A percentile compares a stretch with the other conserved stretches of the same genome.
Conservation (phyloP, 345 rosid species). For the Dimocarpus longan region DNA sequence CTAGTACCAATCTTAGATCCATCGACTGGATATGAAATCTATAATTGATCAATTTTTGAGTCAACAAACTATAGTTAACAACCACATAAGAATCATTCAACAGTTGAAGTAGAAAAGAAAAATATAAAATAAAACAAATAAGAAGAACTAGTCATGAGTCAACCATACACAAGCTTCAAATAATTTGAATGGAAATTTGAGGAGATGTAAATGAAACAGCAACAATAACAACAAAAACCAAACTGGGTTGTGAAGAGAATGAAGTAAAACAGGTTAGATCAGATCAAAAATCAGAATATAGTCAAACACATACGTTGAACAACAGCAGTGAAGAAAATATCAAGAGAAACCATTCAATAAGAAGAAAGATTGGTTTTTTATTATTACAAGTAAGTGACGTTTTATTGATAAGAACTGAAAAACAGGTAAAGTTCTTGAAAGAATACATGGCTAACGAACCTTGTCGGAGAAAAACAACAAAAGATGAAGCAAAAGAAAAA, state of each 20-base stretch:
- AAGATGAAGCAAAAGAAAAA: neutral
- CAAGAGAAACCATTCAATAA: neutral
- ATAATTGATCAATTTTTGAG: neutral
- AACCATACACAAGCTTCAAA: neutral
- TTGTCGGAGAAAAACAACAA: neutral
- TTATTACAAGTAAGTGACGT: too few species aligned
- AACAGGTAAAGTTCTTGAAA: neutral
- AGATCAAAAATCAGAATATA: neutral
- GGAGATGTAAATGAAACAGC: too few species aligned
- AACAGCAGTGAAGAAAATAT: neutral
- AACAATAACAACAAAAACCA: neutral
- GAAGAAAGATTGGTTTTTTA: too few species aligned
- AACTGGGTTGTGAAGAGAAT: neutral
- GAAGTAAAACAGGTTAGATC: neutral
- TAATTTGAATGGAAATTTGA: too few species aligned
- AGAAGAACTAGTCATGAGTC: neutral
- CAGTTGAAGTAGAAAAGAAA: neutral
- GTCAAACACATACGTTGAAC: neutral
- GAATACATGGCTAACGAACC: neutral
- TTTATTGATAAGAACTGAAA: too few species aligned
- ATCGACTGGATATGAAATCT: neutral
- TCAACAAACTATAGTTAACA: neutral
- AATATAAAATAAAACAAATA: neutral
- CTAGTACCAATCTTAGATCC: neutral
- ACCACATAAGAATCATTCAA: slow-evolving; percentile 1